Conservation (phyloP, 139 green algal genomes). For the Haematococcus lacustris region DNA sequence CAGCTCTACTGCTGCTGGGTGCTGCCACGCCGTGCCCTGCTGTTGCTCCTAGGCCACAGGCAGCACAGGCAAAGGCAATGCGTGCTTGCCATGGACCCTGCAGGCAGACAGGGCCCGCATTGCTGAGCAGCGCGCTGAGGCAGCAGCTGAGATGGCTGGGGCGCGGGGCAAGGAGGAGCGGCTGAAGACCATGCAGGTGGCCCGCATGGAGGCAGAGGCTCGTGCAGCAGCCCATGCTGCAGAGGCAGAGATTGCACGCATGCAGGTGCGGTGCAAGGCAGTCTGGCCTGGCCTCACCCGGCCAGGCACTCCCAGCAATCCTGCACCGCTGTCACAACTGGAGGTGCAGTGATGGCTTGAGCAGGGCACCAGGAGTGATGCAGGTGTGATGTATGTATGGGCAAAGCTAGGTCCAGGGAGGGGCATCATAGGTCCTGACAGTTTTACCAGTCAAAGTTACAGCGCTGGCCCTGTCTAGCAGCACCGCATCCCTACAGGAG, state of each 20-base stretch:
- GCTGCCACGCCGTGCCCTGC: too few relatives aligned
- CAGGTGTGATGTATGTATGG: neutral
- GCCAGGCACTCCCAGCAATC: neutral
- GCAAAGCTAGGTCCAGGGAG: neutral
- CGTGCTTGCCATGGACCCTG: too few relatives aligned
- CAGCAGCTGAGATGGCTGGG: conserved; percentile 29
- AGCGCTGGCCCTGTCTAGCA: too few relatives aligned
- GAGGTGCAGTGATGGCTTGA: neutral
- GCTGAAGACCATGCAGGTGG: conserved; percentile 26
- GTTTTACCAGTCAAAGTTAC: too few relatives aligned
- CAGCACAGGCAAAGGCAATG: too few relatives aligned
- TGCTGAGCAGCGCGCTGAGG: conserved; percentile 33
- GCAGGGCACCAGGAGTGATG: neutral
- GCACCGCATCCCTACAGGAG: too few relatives aligned
- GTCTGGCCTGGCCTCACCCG: neutral
- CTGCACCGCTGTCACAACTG: neutral
- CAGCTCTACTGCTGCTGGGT: too few relatives aligned
- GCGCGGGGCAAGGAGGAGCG: conserved; percentile 33
- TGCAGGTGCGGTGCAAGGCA: conserved; percentile 23
- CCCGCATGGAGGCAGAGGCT: conserved; percentile 39
- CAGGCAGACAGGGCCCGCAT: conserved; percentile 37
- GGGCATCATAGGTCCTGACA: too few relatives aligned
- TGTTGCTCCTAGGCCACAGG: too few relatives aligned
- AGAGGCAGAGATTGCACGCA: conserved; percentile 26
- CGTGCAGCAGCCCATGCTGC: conserved; percentile 42